These are phyloP conservation scores for Kodamaea restingae DNA, from an alignment of 805 yeast genomes.

Conservation along the genomic window DNA sequence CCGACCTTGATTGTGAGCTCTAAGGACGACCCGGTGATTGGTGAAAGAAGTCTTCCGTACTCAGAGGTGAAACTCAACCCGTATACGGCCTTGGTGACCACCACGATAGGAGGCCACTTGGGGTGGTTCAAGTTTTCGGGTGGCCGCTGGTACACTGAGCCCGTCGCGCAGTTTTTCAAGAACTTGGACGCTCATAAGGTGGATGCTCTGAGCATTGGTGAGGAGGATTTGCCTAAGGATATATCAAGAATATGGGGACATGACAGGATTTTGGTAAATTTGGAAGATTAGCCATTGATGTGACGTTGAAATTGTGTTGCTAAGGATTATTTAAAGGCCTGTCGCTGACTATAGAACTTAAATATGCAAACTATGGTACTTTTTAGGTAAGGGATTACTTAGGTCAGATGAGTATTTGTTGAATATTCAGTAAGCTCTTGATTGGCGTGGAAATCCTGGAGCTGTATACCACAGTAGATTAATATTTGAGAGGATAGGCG, in stretches of 20 bases:
- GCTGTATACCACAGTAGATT: too few relatives aligned
- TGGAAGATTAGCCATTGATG: too few relatives aligned
- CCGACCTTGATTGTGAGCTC: conserved; percentile 63
- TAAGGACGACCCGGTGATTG: conserved; percentile 64
- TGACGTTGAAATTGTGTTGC: too few relatives aligned
- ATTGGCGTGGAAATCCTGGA: too few relatives aligned
- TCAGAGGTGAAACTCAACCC: conserved; percentile 53
- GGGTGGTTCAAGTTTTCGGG: conserved; percentile 41
- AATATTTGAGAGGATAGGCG: too few relatives aligned
- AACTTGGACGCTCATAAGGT: conserved; percentile 26
- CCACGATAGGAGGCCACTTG: conserved; percentile 72
- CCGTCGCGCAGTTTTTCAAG: conserved; percentile 30
- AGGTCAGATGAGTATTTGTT: too few relatives aligned
- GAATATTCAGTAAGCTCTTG: too few relatives aligned
- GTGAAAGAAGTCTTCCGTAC: conserved; percentile 49
- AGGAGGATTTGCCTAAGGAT: conserved; percentile 25
- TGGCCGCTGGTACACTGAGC: conserved; percentile 38
- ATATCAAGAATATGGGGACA: conserved; percentile 29
- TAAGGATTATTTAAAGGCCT: too few relatives aligned
- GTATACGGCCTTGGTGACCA: conserved; percentile 50
- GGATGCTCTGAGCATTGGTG: conserved; percentile 11
- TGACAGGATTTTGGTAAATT: conserved; percentile 25
- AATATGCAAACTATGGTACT: too few relatives aligned
- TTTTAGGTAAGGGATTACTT: too few relatives aligned
- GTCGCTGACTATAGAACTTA: too few relatives aligned